Conservation (phyloP, 768 basidiomycete species). For the Suillus luteus region DNA sequence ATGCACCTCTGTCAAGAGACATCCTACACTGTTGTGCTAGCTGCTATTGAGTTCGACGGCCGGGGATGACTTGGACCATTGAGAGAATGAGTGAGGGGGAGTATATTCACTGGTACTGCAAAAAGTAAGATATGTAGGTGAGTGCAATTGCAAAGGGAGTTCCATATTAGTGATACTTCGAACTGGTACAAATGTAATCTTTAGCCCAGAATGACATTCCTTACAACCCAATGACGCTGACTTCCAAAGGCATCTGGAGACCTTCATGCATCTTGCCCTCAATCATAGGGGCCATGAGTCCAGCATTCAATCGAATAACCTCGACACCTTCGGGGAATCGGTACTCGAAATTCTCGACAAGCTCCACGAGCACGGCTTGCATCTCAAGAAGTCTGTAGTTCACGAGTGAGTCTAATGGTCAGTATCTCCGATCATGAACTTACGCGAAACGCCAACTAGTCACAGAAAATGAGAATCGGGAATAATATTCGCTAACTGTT, state of each 20-base stretch:
- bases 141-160: too few relatives aligned
- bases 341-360: constrained; percentile 39
- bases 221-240: constrained; percentile 18
- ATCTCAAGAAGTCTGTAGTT: constrained; percentile 34
- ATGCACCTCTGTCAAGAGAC: neutral
- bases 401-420: neutral
- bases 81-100: too few relatives aligned
- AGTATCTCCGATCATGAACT: constrained; percentile 1
- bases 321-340: constrained; percentile 33
- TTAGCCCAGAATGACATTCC: too few relatives aligned
- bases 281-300: constrained; percentile 37
- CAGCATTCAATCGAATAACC: constrained; percentile 34
- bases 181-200: too few relatives aligned
- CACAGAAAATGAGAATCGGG: neutral
- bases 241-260: constrained; percentile 37
- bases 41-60: too few relatives aligned
- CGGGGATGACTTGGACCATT: too few relatives aligned
- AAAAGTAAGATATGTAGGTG: too few relatives aligned
- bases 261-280: constrained; percentile 29
- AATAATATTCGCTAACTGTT: neutral
- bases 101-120: too few relatives aligned
- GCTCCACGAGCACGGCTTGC: constrained; percentile 36
- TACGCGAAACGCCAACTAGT: constrained; percentile 19
- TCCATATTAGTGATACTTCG: too few relatives aligned
- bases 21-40: constrained; percentile 8